Base-by-base conservation (phyloP, 2,329 filamentous ascomycete genomes). In the Trichoderma oligosporum region DNA sequence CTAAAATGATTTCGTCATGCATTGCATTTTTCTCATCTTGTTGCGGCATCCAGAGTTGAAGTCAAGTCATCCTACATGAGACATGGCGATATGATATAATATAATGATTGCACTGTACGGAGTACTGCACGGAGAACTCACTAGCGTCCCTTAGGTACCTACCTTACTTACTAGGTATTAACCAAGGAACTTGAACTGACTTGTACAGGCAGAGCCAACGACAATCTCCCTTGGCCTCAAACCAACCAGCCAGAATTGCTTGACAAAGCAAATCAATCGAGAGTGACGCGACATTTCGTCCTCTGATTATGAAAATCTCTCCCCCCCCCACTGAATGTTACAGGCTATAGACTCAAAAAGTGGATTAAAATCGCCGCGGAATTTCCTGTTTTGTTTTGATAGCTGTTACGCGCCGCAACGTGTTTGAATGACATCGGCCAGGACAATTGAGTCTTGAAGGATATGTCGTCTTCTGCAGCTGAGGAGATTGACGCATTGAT, bases 401-500 rank as follows among this genome's bases (percentile, higher is more conserved):
- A 8, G 11, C 14, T 16, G 39, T n/a, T n/a, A 55, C 52, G 52
- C 52, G 52, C 52, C 24, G 42, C 24, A 27, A 9, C 52, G 52
- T 55, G 41, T 46, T 31, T 31, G 27, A 5, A 31, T 31, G 11
- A 31, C 6, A 31, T 11, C 27, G 11, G 27, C n/a, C n/a, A n/a
- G n/a, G n/a, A n/a, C n/a, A n/a, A n/a, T 25, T 44, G 27, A n/a
- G 22, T 12, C 49, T 7, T 45, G n/a, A 22, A 22, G n/a, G 55
- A 35, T 22, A 57, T 57, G 58, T 42, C 53, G 24, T 51, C 54
- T 20, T 35, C 58, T 42, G 54, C 31, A 16, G 69, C 73, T 56
- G 62, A 68, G 42, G 69, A 73, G 52, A 67, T 75, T 45, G 61
- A 66, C 52, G 60, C 66, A 25, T 65, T 77, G 27, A 67, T 74